These are phyloP conservation scores for Fusarium austroafricanum DNA, from an alignment of 2,329 filamentous ascomycete species.

Conservation along the genomic window DNA sequence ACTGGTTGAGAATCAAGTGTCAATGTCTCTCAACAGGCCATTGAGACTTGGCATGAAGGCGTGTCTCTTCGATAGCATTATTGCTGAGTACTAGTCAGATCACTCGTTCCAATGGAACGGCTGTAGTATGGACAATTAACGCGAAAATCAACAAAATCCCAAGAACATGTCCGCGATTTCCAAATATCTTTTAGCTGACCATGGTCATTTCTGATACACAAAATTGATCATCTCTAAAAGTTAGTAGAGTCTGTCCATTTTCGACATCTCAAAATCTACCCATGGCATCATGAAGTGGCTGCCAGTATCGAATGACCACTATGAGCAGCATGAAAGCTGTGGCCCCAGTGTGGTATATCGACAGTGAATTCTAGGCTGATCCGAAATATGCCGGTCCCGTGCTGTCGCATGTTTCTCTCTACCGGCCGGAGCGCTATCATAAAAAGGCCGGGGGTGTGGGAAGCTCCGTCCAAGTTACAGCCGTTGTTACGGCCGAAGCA, in stretches of 20 bases:
- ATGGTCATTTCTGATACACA: background rate
- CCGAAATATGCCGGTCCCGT: slow-evolving; percentile 29
- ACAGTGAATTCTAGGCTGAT: slow-evolving; percentile 4
- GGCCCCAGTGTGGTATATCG: slow-evolving; percentile 1
- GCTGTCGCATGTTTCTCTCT: slow-evolving; percentile 6
- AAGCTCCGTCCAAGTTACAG: slow-evolving; percentile 4
- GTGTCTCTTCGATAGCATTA: background rate
- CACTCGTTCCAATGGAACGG: background rate
- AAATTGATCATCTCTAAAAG: background rate
- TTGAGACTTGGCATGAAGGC: background rate
- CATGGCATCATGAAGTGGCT: slow-evolving; percentile 13
- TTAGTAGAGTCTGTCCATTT: background rate
- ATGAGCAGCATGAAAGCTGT: slow-evolving; percentile 9
- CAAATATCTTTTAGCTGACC: background rate
- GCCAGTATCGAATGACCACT: slow-evolving; percentile 19
- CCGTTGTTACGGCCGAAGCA: slow-evolving; percentile 18
- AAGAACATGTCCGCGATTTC: background rate
- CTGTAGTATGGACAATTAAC: background rate
- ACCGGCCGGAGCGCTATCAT: slow-evolving; percentile 13
- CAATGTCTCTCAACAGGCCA: background rate
- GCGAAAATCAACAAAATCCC: background rate
- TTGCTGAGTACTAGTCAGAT: background rate
- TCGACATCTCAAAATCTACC: slow-evolving; percentile 3
- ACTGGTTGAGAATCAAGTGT: background rate
- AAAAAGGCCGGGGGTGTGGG: slow-evolving; percentile 12